Conservation (phyloP, 768 basidiomycete genomes). For the Psilocybe subaeruginosa region DNA sequence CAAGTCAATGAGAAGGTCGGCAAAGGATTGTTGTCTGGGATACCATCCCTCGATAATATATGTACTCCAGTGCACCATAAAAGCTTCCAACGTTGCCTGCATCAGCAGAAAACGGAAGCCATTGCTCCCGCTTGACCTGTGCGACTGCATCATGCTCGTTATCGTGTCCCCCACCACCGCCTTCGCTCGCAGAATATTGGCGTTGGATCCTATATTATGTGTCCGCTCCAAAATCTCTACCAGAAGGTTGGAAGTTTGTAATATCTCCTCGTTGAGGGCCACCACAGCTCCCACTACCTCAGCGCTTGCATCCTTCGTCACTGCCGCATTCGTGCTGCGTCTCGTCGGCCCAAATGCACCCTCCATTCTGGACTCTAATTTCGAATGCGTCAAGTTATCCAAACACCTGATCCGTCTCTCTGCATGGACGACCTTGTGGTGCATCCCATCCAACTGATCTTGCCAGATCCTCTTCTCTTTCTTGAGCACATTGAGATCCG, state of each 20-base stretch:
- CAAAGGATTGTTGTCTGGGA: conserved; percentile 24
- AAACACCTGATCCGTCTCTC: conserved; percentile 15
- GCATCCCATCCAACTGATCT: conserved; percentile 20
- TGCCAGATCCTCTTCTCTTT: conserved; percentile 20
- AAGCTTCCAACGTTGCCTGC: conserved; percentile 24
- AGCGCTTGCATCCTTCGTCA: conserved; percentile 15
- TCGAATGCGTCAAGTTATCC: conserved; percentile 16
- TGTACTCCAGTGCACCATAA: conserved; percentile 27
- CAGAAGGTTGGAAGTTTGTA: conserved; percentile 21
- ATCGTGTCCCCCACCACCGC: conserved; percentile 18
- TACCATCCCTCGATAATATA: conserved; percentile 26
- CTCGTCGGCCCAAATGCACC: conserved; percentile 7
- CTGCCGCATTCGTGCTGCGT: neutral
- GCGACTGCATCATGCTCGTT: conserved; percentile 19
- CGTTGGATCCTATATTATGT: neutral
- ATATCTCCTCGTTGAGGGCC: conserved; percentile 25
- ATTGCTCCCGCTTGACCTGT: conserved; percentile 3
- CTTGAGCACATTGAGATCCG: conserved; percentile 6
- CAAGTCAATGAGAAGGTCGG: conserved; percentile 25
- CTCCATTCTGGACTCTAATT: conserved; percentile 16
- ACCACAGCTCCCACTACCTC: conserved; percentile 22
- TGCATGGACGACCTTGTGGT: conserved; percentile 11
- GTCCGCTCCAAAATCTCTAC: conserved; percentile 21
- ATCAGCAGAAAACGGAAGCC: conserved; percentile 18
- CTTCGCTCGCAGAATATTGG: conserved; percentile 8